Evolutionary conservation across 2,329 filamentous ascomycete species (phyloP).

Genomic region (Botrytis byssoidea): DNA sequence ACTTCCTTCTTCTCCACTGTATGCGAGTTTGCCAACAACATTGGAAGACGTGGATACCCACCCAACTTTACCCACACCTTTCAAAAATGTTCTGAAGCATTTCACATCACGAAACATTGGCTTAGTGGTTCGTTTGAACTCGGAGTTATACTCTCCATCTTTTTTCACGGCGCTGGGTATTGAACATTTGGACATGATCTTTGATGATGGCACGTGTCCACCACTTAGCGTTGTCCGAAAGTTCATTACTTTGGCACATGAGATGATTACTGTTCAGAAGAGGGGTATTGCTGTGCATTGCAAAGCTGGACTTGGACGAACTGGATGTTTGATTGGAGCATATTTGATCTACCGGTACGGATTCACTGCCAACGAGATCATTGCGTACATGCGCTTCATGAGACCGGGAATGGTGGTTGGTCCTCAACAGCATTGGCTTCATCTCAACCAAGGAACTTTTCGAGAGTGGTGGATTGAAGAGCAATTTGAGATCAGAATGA

Average conservation of each 20-base stretch:
- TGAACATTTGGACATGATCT: constrained; percentile 98
- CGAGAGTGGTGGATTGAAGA: constrained; percentile 95
- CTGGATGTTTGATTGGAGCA: constrained; percentile 92
- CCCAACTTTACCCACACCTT: constrained; percentile 73
- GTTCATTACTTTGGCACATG: constrained; percentile 92
- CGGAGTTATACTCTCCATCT: constrained; percentile 91
- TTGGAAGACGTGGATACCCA: constrained; percentile 69
- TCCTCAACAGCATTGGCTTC: constrained; percentile 97
- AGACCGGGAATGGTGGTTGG: constrained; percentile 98
- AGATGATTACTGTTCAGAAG: constrained; percentile 87
- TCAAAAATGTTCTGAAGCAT: constrained; percentile 93
- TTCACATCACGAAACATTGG: constrained; percentile 87
- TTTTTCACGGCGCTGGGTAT: constrained; percentile 96
- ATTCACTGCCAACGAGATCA: constrained; percentile 96
- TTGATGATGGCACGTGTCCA: constrained; percentile 96
- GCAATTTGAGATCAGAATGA: constrained; percentile 46
- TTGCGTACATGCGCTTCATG: constrained; percentile 99
- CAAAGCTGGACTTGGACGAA: constrained; percentile 94
- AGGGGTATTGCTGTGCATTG: constrained; percentile 97
- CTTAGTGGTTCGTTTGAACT: constrained; percentile 92
- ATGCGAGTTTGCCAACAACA: constrained; percentile 70
- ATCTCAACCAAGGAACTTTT: constrained; percentile 94
- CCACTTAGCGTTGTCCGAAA: constrained; percentile 84
- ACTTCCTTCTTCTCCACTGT: constrained; percentile 69
- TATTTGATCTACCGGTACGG: constrained; percentile 97